Evolutionary conservation across 768 basidiomycete species (phyloP), one percentile per base, ranked within the genome.

Genomic region (Erythrobasidium yunnanense): DNA sequence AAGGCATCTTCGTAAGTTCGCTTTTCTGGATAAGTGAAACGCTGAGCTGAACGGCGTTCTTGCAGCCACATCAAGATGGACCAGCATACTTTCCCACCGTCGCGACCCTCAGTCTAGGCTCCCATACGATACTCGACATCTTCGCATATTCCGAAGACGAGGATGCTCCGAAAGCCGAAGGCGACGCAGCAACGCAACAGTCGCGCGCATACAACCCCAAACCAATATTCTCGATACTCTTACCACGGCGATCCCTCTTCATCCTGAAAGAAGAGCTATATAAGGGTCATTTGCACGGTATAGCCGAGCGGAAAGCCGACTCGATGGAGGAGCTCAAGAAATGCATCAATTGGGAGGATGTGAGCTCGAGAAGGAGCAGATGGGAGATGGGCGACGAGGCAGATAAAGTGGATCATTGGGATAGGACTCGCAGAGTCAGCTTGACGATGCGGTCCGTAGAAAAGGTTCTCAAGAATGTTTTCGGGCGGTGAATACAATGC

Each of bases 11-110:
- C 82, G 90, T 90, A 75, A 62, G 79, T 76, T 42, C 38, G n/a
- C 38, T 42, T n/a, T n/a, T n/a, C n/a, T n/a, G n/a, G n/a, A n/a
- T n/a, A n/a, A n/a, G n/a, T n/a, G n/a, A n/a, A n/a, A n/a, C n/a
- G n/a, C n/a, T n/a, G n/a, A n/a, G n/a, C n/a, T n/a, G n/a, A 65
- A n/a, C 29, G 29, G 32, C 47, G 20, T 46, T 23, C 23, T 11
- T 52, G 8, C 75, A 92, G 88, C 88, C 90, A 1, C 92, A 95
- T 72, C 85, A 93, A 78, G 91, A 96, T 75, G 90, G 92, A 0
- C 86, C 90, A 1, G 82, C 85, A 18, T 96, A 93, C 77, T 78
- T 84, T 72, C 88, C 91, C 0, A 83, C 86, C 3, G 91, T 95
- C 0, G 86, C 88, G 1, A 95, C 92, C n/a, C 77, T 96, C 54